Conservation (phyloP, 1,284 basidiomycete species). For the Moniliophthora roreri region DNA sequence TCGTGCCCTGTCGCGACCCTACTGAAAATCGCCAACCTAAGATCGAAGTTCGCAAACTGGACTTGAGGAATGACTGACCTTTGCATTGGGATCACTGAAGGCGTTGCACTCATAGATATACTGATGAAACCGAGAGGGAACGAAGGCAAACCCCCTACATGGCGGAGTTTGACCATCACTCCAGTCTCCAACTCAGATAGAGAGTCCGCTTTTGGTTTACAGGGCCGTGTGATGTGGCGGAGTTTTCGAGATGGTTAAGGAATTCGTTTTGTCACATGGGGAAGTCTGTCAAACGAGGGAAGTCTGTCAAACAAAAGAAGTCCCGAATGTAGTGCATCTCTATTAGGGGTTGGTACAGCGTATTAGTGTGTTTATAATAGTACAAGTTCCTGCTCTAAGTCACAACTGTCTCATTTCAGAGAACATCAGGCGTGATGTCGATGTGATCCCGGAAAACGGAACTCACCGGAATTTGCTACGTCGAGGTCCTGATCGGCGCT, state of each 20-base stretch:
- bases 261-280: background rate
- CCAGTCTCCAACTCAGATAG: background rate
- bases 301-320: background rate
- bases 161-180: conserved; percentile 1
- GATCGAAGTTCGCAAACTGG: background rate
- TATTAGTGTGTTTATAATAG: too few relatives aligned
- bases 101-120: background rate
- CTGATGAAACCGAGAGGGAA: background rate
- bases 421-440: too few relatives aligned
- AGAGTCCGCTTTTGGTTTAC: conserved; percentile 8
- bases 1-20: background rate
- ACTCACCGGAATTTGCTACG: too few relatives aligned
- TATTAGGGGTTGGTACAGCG: too few relatives aligned
- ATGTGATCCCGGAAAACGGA: too few relatives aligned
- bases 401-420: too few relatives aligned
- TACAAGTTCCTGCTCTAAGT: too few relatives aligned
- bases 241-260: background rate
- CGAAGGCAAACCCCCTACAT: background rate
- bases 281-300: background rate
- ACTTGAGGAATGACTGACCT: background rate
- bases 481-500: too few relatives aligned
- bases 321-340: too few relatives aligned
- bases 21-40: too few relatives aligned
- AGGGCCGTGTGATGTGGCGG: background rate
- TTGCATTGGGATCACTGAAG: background rate